Evolutionary conservation across 306 rosid species (phyloP).

Genomic region (Phaseolus lunatus): DNA sequence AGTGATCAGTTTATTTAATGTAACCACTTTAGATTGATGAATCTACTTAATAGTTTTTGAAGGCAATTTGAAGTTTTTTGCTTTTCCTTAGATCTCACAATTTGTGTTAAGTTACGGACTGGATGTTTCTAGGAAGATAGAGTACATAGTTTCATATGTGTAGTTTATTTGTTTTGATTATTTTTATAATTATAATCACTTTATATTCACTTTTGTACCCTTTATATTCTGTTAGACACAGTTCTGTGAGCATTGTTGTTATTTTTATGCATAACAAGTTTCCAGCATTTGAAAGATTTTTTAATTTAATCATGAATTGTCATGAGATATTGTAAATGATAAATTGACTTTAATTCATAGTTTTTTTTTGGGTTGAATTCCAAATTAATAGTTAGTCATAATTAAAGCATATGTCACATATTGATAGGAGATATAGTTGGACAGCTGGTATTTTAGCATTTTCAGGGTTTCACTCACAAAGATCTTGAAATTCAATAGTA

Average conservation of each 20-base stretch:
- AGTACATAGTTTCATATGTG: neutral
- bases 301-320: neutral
- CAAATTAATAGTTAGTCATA: neutral
- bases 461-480: slow-evolving; percentile 2
- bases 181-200: neutral
- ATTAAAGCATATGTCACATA: neutral
- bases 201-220: neutral
- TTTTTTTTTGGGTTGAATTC: neutral
- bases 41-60: neutral
- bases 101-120: slow-evolving; percentile 3
- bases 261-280: neutral
- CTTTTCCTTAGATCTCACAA: neutral
- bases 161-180: slow-evolving; percentile 10
- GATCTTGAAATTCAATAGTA: neutral
- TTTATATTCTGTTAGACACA: slow-evolving; percentile 1
- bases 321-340: neutral
- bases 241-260: neutral
- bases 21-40: neutral
- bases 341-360: neutral
- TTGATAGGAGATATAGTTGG: slow-evolving; percentile 26
- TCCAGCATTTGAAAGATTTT: neutral
- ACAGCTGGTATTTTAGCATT: neutral
- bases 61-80: neutral
- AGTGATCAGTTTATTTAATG: slow-evolving; percentile 13
- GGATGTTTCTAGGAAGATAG: slow-evolving; percentile 2